Evolutionary conservation across 75 land plant genomes (phyloP).

Genomic region (Azolla pinnata): DNA sequence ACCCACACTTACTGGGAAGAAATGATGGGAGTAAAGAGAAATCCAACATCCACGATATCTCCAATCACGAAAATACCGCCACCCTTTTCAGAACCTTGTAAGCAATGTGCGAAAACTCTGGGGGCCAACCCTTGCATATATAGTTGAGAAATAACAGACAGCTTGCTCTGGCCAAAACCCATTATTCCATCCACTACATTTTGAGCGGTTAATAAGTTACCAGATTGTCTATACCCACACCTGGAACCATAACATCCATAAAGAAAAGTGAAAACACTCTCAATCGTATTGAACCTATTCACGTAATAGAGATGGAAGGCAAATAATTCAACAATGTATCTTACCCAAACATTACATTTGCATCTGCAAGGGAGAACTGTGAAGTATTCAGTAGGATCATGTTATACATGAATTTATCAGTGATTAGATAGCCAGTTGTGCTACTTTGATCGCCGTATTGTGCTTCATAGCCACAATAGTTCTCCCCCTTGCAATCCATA

Average conservation of each 20-base stretch:
- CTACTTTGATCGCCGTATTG: conserved; percentile 89
- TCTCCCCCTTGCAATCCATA: conserved; percentile 23
- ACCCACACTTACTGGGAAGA: conserved; percentile 59
- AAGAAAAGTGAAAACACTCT: too few relatives aligned
- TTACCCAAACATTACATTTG: conserved; percentile 66
- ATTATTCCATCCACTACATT: conserved; percentile 87
- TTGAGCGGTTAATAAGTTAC: conserved; percentile 53
- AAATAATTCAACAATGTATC: conserved; percentile 2
- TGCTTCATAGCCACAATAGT: conserved; percentile 47
- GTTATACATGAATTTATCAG: conserved; percentile 49
- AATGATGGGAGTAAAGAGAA: conserved; percentile 71
- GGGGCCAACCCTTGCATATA: conserved; percentile 49
- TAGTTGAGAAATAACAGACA: conserved; percentile 73
- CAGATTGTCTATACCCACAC: conserved; percentile 68
- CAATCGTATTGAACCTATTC: too few relatives aligned
- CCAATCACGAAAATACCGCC: conserved; percentile 82
- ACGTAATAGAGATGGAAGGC: not conserved
- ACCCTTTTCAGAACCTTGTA: conserved; percentile 63
- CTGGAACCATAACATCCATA: conserved; percentile 45
- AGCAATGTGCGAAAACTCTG: conserved; percentile 73
- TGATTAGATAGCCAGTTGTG: conserved; percentile 65
- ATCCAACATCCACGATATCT: conserved; percentile 54
- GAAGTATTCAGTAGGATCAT: conserved; percentile 22
- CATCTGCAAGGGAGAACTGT: conserved; percentile 39
- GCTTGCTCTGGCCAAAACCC: conserved; percentile 67